A percentile compares a stretch with the other conserved stretches of the same genome.
Evolutionary conservation across 371 early-diverging fungal species (phyloP).

Genomic region (Entomophthora muscae): DNA sequence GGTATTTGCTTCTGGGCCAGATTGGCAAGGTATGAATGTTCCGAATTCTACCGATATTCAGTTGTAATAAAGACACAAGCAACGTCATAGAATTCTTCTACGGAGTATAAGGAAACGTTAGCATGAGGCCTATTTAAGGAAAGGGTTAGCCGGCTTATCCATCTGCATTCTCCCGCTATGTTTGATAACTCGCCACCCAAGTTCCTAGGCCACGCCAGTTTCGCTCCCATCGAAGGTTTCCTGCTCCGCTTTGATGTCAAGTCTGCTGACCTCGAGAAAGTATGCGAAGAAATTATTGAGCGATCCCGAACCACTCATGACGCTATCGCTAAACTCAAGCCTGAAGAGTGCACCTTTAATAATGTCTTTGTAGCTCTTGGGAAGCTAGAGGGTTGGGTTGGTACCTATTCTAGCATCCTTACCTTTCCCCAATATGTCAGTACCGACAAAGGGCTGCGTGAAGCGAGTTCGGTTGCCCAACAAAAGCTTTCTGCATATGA

Average conservation of each 20-base stretch:
- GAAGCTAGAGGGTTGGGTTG: slow-evolving; percentile 22
- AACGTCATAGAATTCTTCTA: no score
- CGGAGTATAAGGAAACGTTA: no score
- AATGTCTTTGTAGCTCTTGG: slow-evolving; percentile 36
- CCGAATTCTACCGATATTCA: no score
- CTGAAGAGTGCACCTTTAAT: slow-evolving; percentile 32
- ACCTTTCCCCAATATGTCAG: slow-evolving; percentile 44
- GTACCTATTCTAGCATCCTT: slow-evolving; percentile 24
- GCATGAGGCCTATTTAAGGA: no score
- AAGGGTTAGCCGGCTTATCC: no score
- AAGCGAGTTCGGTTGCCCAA: slow-evolving; percentile 45
- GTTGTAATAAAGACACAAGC: no score
- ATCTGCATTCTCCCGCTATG: no score
- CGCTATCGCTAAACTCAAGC: slow-evolving; percentile 25
- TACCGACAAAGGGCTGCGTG: slow-evolving; percentile 44
- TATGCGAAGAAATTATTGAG: slow-evolving; percentile 19
- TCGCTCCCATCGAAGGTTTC: background rate
- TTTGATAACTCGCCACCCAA: background rate
- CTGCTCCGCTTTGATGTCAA: slow-evolving; percentile 15
- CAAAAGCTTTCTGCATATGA: slow-evolving; percentile 41
- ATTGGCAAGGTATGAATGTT: no score
- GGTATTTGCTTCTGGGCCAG: no score
- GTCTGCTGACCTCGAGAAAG: slow-evolving; percentile 18
- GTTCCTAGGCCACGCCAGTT: background rate
- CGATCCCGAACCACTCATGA: slow-evolving; percentile 21